Base-by-base conservation (phyloP, 2,329 filamentous ascomycete species). In the Onygenales sp. region DNA sequence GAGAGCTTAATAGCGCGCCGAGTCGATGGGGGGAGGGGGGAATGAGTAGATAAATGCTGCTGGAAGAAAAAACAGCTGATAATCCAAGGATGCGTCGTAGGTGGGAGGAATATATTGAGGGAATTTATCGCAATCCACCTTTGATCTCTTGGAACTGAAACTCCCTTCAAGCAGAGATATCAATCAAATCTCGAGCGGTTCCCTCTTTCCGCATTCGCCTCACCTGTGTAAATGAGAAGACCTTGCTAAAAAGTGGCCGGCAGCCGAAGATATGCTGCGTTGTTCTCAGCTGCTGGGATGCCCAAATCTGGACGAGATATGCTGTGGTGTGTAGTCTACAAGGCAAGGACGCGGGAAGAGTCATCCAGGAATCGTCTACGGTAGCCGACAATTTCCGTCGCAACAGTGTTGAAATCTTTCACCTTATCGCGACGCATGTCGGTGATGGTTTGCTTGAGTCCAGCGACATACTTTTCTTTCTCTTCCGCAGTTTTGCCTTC, bases 361-460 rank as follows among this genome's bases (percentile, higher is more conserved):
- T 75, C 73, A 62, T 73, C 65, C 39, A 75, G 70, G 59, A 75
- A 75, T 61, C 70, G 71, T 66, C 73, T 73, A 70, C 75, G 74
- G 65, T 77, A 77, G 61, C 68, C 69, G 59, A 72, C 73, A 64
- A 77, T 75, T 58, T 75, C 73, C 53, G 65, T 62, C 50, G 75
- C 75, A 61, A 77, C 73, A 49, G 68, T 70, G 58, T 66, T 69
- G 58, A 77, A 75, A 53, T 77, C 74, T 65, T 74, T 75, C 65
- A 77, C 71, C 62, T 73, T 74, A 59, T 72, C 68, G 60, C 68
- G 68, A 56, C 74, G 72, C 68, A 77, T 69, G 49, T 73, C 70
- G 61, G 74, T 74, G 65, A 77, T 76, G 52, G 74, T 71, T 55
- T 71, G 65, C 57, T 74, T 76, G 54, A 77, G 58, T 21, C 75